Evolutionary conservation across 371 early-diverging fungal species (phyloP), one percentile per base, ranked within the genome.

Genomic region (Astathelohania contejeani): DNA sequence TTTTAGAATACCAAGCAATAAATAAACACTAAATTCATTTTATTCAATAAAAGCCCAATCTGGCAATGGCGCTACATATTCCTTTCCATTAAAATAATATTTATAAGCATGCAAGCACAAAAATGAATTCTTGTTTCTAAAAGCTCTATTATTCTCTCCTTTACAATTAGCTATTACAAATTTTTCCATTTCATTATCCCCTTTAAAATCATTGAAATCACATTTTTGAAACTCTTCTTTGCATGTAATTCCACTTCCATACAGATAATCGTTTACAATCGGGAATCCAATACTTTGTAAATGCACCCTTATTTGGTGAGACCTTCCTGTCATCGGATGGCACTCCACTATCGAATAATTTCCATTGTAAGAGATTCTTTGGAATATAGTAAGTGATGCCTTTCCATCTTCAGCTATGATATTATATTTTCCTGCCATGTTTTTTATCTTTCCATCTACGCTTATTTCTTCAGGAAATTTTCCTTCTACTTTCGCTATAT

Each of bases 241-340:
- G n/a, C n/a, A n/a, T n/a, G n/a, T n/a, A n/a, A n/a, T n/a, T 6
- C 25, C 18, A 3, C 24, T 44, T 6, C 63, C 61, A 56, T 66
- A 70, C 25, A 66, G 40, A 10, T 55, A 86, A 69, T 98, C 99
- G 69, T 94, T 90, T 29, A 83, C 85, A 53, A 98, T 93, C 0
- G 95, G 93, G 65, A 79, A 80, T 3, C 96, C 96, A 0, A 98
- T 78, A 65, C 79, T 83, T 65, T 86, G 84, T 40, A 96, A 73
- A 71, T 98, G 99, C 14, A 93, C 91, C 43, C 99, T 83, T 55
- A 98, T 94, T 73, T 98, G 99, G 67, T 98, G 99, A 0, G 96
- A 91, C 40, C 99, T 77, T 1, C 99, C 99, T 0, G 92, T 92
- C 19, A 83, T 63, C 0, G 95, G 98, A 42, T 48, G 49, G n/a